Base-by-base conservation (phyloP, 345 rosid species). In the Salix udensis region DNA sequence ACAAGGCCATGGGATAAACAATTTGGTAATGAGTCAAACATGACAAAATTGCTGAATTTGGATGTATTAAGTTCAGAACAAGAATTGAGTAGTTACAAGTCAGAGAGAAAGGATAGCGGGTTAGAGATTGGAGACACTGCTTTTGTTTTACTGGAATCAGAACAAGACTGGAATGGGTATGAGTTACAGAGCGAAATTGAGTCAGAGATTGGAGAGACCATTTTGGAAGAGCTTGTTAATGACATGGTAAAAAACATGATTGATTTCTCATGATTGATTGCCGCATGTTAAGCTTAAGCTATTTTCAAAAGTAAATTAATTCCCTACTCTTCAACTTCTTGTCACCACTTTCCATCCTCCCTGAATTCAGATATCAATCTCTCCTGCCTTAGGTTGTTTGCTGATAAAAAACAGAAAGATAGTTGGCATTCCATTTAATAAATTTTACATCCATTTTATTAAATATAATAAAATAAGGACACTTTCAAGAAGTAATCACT, bases 111-210 rank as follows among this genome's bases (percentile, higher is more conserved):
- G 79, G 72, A 76, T 11, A 75, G 82, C 26, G 86, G 84, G 8
- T 2, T 74, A 34, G 77, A 76, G 46, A 73, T 85, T 53, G 87
- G 80, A 48, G 87, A 88, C 70, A 76, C 83, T 55, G 81, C 88
- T 65, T 24, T 82, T 18, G 86, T 76, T 58, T 58, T 58, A 18
- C 11, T 37, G 40, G 75, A 86, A 67, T 79, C 88, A 24, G 72
- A 8, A 13, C 72, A 81, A 58, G 88, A 85, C 76, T 88, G 93
- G 88, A 79, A 44, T 21, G 74, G 55, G 1, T 68, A 67, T 72
- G 69, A 77, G 69, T 37, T 39, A 7, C 79, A 82, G 55, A 78
- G 30, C 75, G 70, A 75, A 13, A 74, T 83, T 37, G 85, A 83
- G 4, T 2, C 72, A 40, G 77, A 78, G 64, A 76, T 86, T 50